Evolutionary conservation across 345 rosid species (phyloP).

Genomic region (Syzygium jambos): DNA sequence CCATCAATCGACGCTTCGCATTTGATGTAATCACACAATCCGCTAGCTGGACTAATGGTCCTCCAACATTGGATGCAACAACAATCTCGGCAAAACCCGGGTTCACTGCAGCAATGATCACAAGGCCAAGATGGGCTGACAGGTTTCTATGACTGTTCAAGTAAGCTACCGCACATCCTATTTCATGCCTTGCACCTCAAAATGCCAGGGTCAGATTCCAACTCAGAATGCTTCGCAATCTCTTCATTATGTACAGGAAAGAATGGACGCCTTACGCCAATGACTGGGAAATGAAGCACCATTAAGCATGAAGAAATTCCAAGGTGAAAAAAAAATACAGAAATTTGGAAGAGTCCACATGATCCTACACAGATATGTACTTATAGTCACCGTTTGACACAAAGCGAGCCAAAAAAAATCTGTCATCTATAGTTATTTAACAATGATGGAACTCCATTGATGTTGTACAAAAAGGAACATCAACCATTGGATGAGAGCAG

Average conservation of each 20-base stretch:
- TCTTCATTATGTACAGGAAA: conserved; percentile 17
- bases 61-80: conserved; percentile 81
- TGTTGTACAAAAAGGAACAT: neutral
- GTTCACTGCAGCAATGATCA: conserved; percentile 77
- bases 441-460: neutral
- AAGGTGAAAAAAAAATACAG: neutral
- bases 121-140: conserved; percentile 41
- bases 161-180: conserved; percentile 42
- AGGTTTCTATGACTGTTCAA: conserved; percentile 13
- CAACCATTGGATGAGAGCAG: neutral
- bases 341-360: neutral
- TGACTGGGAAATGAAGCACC: conserved; percentile 9
- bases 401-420: neutral
- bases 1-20: conserved; percentile 55
- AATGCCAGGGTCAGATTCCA: conserved; percentile 15
- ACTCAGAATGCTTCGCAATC: conserved; percentile 17
- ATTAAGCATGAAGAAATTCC: neutral
- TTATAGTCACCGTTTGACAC: neutral
- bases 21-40: conserved; percentile 60
- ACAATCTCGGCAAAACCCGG: conserved; percentile 66
- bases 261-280: conserved; percentile 3
- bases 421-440: neutral
- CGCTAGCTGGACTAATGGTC: conserved; percentile 30
- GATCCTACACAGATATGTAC: neutral
- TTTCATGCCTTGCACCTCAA: conserved; percentile 31